Evolutionary conservation across 371 early-diverging fungal genomes (phyloP).

Genomic region (Apophysomyces trapeziformis): DNA sequence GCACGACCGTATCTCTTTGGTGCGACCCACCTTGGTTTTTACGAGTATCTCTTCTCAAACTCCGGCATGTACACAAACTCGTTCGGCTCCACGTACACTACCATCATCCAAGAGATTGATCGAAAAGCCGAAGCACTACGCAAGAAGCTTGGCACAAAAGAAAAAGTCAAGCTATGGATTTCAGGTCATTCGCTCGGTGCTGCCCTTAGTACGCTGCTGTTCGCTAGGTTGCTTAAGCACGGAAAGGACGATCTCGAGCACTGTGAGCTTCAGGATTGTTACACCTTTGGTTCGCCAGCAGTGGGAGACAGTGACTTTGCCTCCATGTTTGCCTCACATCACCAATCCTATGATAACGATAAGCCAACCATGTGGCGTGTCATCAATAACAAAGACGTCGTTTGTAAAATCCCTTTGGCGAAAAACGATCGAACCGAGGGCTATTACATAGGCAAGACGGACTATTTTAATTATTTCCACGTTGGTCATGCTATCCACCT

Average conservation of each 20-base stretch:
- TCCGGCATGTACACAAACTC: conserved; percentile 14
- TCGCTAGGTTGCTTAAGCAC: conserved; percentile 42
- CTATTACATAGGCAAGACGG: conserved; percentile 11
- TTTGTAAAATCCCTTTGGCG: conserved; percentile 27
- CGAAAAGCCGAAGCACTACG: conserved; percentile 33
- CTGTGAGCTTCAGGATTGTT: conserved; percentile 33
- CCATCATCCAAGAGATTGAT: conserved; percentile 26
- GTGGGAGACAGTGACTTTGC: conserved; percentile 47
- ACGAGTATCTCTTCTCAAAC: conserved; percentile 27
- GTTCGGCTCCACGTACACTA: conserved; percentile 37
- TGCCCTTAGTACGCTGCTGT: conserved; percentile 39
- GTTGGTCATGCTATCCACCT: conserved; percentile 31
- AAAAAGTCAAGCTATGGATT: conserved; percentile 48
- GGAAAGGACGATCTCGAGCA: conserved; percentile 19
- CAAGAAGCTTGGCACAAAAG: conserved; percentile 21
- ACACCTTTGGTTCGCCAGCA: conserved; percentile 43
- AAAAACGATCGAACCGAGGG: conserved; percentile 20
- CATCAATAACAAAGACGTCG: conserved; percentile 30
- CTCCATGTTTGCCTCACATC: conserved; percentile 22
- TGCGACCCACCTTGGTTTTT: conserved; percentile 35
- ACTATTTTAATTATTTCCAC: conserved; percentile 31
- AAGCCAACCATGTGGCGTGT: conserved; percentile 32
- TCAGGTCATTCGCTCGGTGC: conserved; percentile 54
- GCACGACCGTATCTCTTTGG: conserved; percentile 34
- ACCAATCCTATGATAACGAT: conserved; percentile 16